phyloP scores from a whole-genome alignment of 208 protist species.

The Leishmania mexicana region DNA sequence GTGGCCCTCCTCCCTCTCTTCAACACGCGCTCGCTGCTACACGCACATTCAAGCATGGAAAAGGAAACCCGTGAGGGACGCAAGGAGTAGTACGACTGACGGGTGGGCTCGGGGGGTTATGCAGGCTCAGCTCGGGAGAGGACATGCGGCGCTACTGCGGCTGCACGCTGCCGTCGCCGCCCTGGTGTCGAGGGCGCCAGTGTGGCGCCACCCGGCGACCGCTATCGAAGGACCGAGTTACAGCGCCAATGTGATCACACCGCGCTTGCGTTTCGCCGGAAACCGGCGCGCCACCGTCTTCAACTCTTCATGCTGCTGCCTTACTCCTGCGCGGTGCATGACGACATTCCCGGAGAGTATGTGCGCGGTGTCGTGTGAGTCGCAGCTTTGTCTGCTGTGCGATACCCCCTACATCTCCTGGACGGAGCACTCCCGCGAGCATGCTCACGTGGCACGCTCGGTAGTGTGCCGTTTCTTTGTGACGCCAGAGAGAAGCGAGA shows the following conservation, averaged over 20 bases:
- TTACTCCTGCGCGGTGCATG: neutral
- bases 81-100: neutral
- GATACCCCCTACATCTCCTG: conserved; percentile 40
- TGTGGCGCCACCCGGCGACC: neutral
- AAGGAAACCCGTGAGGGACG: neutral
- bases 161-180: neutral
- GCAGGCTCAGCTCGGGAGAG: neutral
- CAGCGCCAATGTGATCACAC: neutral
- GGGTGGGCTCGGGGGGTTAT: neutral
- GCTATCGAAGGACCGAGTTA: neutral
- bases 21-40: neutral
- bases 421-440: conserved; percentile 35
- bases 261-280: neutral
- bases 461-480: conserved; percentile 63
- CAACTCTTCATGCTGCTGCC: neutral
- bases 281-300: neutral
- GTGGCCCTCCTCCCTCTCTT: neutral
- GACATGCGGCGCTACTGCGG: neutral
- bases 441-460: conserved; percentile 54
- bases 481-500: conserved; percentile 51
- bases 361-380: neutral
- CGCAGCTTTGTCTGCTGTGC: conserved; percentile 34
- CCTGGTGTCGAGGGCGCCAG: neutral
- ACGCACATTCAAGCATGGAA: neutral
- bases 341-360: neutral